Evolutionary conservation across 805 yeast genomes (phyloP), one percentile per base, ranked within the genome.

Genomic region (Brettanomyces naardenensis): DNA sequence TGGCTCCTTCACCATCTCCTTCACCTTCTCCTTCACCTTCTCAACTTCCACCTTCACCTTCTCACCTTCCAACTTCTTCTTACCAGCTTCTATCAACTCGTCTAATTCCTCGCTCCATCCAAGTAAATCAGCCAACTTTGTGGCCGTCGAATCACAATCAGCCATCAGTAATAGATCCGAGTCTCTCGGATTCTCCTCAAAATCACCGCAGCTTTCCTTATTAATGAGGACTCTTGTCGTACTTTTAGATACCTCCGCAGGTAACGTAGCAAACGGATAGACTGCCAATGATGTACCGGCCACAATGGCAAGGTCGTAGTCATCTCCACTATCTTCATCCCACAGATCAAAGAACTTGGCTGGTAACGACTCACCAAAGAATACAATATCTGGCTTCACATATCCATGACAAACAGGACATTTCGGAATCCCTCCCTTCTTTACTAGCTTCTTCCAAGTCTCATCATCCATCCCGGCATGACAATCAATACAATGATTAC

Each of bases 261-360:
- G 95, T 36, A 90, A 62, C 7, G 77, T 67, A 1, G 96, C 95
- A 68, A 90, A 90, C 3, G 98, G 98, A 45, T 76, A 77, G 1
- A 90, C 97, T 1, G 89, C 76, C 28, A 90, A 68, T 0, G 95
- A 85, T 0, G 97, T 87, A 1, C 98, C 98, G 0, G 95, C 96
- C 1, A 90, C 88, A 18, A 90, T 75, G 0, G 87, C 86, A 20
- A 89, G 55, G 47, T 80, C 87, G 19, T 78, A 60, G 17, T 59
- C 66, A 2, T 67, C 64, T 3, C 64, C 52, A 25, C 71, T 53
- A 42, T 73, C 75, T 17, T 65, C 63, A 3, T 81, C 90, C 83
- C 92, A 79, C 10, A 58, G 49, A 2, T 74, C 73, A 57, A 83
- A 89, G 51, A 88, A 85, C 39, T 65, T 62, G 1, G 48, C 50